Conservation (phyloP, 345 rosid genomes). For the Triadica sebifera region DNA sequence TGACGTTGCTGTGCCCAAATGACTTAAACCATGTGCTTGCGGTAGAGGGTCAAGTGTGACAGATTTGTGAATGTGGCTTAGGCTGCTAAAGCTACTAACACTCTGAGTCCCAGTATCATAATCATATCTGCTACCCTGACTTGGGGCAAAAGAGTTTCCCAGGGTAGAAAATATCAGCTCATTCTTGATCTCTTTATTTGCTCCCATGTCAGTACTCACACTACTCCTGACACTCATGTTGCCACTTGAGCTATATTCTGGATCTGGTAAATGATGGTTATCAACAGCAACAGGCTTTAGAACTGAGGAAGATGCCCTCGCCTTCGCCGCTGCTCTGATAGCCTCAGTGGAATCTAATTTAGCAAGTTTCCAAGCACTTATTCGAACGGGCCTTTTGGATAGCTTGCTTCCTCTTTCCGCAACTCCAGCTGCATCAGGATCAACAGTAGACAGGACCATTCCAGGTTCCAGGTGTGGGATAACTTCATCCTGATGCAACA, state of each 20-base stretch:
- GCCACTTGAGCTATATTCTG: slow-evolving; percentile 77
- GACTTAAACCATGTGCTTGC: slow-evolving; percentile 50
- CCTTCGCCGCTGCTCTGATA: slow-evolving; percentile 87
- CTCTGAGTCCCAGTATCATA: slow-evolving; percentile 80
- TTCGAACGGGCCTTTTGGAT: slow-evolving; percentile 64
- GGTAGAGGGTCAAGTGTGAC: slow-evolving; percentile 86
- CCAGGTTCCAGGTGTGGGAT: slow-evolving; percentile 93
- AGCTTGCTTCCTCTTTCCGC: slow-evolving; percentile 61
- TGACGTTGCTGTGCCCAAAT: slow-evolving; percentile 32
- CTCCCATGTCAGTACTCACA: slow-evolving; percentile 62
- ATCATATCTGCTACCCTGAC: slow-evolving; percentile 90
- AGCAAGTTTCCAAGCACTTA: slow-evolving; percentile 93
- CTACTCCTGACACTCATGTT: slow-evolving; percentile 82
- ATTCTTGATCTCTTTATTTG: slow-evolving; percentile 58
- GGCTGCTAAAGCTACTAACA: slow-evolving; percentile 89
- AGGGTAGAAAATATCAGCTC: slow-evolving; percentile 50
- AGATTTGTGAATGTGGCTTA: slow-evolving; percentile 71
- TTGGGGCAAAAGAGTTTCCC: slow-evolving; percentile 68
- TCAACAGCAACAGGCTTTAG: slow-evolving; percentile 55
- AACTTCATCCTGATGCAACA: slow-evolving; percentile 75
- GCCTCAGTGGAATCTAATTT: slow-evolving; percentile 82
- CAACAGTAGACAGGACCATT: slow-evolving; percentile 91
- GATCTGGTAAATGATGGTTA: slow-evolving; percentile 48
- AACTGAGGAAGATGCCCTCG: slow-evolving; percentile 95
- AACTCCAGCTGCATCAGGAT: slow-evolving; percentile 81